Evolutionary conservation across 768 basidiomycete species (phyloP).

Genomic region (Lyophyllum semitale): DNA sequence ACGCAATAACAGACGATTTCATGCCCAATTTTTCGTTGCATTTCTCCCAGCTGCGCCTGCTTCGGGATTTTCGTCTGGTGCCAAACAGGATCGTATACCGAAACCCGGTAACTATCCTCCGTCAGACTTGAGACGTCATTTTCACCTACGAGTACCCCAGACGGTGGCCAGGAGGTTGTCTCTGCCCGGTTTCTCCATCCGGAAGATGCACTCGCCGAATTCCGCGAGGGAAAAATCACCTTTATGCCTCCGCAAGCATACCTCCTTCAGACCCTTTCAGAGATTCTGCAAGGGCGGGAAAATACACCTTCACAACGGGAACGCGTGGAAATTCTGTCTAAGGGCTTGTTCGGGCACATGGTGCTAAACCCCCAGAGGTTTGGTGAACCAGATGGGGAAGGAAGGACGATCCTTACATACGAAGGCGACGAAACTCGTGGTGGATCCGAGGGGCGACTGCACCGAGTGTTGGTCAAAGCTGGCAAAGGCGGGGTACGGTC

Average conservation of each 20-base stretch:
- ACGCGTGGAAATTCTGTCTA: constrained; percentile 47
- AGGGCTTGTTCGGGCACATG: constrained; percentile 61
- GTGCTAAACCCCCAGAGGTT: constrained; percentile 54
- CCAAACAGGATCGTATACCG: constrained; percentile 58
- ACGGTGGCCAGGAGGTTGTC: constrained; percentile 71
- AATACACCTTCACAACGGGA: constrained; percentile 48
- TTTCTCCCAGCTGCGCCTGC: constrained; percentile 52
- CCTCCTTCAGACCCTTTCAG: constrained; percentile 60
- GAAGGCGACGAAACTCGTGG: constrained; percentile 74
- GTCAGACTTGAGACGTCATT: neutral
- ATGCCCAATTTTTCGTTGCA: constrained; percentile 67
- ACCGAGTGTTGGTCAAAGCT: constrained; percentile 55
- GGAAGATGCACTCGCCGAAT: constrained; percentile 50
- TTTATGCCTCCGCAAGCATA: constrained; percentile 81
- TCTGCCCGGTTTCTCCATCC: constrained; percentile 69
- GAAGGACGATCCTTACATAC: constrained; percentile 54
- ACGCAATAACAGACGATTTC: constrained; percentile 58
- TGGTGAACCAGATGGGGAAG: constrained; percentile 40
- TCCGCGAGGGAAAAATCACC: constrained; percentile 47
- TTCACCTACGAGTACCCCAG: constrained; percentile 24
- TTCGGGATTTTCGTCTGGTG: constrained; percentile 53
- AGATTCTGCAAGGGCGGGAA: constrained; percentile 43
- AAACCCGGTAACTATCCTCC: constrained; percentile 44
- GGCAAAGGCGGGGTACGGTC: constrained; percentile 51
- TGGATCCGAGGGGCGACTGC: constrained; percentile 57